A percentile compares a stretch with the other conserved stretches of the same genome.
Conservation (phyloP, 1,284 basidiomycete species). For the Hypsizygus ulmarius region DNA sequence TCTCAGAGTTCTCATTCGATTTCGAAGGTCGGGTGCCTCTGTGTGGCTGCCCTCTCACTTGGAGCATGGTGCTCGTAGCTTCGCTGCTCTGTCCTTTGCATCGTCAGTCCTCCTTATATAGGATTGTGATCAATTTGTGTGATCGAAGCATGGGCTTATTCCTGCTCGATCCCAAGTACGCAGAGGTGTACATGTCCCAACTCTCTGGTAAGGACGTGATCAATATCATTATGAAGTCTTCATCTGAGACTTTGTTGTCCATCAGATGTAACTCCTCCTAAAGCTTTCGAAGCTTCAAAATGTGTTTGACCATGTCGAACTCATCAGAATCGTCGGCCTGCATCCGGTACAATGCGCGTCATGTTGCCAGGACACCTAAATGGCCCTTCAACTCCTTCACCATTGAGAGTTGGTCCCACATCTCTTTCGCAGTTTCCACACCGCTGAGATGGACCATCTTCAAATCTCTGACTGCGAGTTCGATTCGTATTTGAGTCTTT, state of each 20-base stretch:
- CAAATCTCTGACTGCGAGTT: conserved; percentile 8
- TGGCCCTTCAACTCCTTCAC: conserved; percentile 26
- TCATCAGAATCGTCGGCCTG: too few relatives aligned
- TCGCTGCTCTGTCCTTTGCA: background rate
- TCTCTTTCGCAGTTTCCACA: conserved; percentile 21
- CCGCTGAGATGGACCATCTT: conserved; percentile 14
- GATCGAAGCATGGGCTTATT: conserved; percentile 2
- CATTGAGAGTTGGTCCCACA: conserved; percentile 25
- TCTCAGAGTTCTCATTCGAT: conserved; percentile 3
- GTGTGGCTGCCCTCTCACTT: background rate
- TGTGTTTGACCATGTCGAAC: conserved; percentile 22
- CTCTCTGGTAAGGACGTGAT: conserved; percentile 21
- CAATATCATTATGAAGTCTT: conserved; percentile 8
- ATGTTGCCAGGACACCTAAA: conserved; percentile 20
- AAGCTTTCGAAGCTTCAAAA: conserved; percentile 18
- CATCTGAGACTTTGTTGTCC: conserved; percentile 16
- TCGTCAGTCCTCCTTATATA: conserved; percentile 4
- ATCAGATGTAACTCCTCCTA: conserved; percentile 23
- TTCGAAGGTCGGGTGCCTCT: background rate
- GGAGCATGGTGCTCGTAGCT: background rate
- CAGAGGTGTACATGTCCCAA: conserved; percentile 11
- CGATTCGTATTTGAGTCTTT: conserved; percentile 23
- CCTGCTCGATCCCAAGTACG: conserved; percentile 4
- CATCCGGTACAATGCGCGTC: conserved; percentile 19
- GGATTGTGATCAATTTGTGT: conserved; percentile 3